A percentile compares a stretch with the other conserved stretches of the same genome.
Conservation (phyloP, 352 stramenopile genomes). For the Pythium aquatile region DNA sequence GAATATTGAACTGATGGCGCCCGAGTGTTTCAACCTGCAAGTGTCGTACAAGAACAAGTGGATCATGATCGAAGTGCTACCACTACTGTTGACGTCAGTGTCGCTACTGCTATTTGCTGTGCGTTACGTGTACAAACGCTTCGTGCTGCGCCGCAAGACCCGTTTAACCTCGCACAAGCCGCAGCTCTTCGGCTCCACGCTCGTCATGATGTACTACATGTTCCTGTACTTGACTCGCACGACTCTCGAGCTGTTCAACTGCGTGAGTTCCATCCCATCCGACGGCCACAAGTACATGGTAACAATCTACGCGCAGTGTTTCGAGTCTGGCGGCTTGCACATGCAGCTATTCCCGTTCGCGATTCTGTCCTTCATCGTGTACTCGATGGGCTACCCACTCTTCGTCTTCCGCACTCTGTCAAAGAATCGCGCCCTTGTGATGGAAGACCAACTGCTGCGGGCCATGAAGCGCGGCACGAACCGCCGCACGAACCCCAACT, state of each 20-base stretch:
- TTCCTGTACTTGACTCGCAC: constrained; percentile 77
- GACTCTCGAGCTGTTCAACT: constrained; percentile 81
- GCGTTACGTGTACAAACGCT: constrained; percentile 61
- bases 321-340: constrained; percentile 56
- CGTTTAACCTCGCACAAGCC: constrained; percentile 62
- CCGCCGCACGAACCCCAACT: constrained; percentile 67
- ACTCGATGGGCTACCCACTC: constrained; percentile 70
- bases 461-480: constrained; percentile 56
- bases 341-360: constrained; percentile 62
- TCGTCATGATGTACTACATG: constrained; percentile 85
- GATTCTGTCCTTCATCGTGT: constrained; percentile 59
- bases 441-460: constrained; percentile 64
- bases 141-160: constrained; percentile 47
- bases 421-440: constrained; percentile 51
- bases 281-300: constrained; percentile 77
- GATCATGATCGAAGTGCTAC: constrained; percentile 59
- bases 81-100: constrained; percentile 39
- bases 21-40: constrained; percentile 74
- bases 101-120: constrained; percentile 48
- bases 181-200: constrained; percentile 63
- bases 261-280: constrained; percentile 52
- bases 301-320: constrained; percentile 63
- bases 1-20: constrained; percentile 80
- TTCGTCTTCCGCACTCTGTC: constrained; percentile 67
- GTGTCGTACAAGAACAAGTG: constrained; percentile 78